These are phyloP conservation scores for Lactifluus volemus DNA, from an alignment of 768 basidiomycete species.

Conservation along the genomic window DNA sequence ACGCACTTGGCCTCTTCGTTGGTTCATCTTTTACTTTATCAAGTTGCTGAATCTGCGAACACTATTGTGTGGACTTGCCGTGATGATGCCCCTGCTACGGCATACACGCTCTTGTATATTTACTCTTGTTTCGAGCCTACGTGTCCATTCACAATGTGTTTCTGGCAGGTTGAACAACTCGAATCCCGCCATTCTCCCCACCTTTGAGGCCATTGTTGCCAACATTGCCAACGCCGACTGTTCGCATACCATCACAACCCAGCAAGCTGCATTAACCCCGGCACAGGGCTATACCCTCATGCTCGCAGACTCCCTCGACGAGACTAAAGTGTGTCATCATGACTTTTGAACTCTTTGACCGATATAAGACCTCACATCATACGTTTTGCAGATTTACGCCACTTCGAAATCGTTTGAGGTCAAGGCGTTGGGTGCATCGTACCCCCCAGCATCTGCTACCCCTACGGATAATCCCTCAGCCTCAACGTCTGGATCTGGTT, in stretches of 20 bases:
- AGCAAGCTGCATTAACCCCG: conserved; percentile 34
- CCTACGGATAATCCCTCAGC: conserved; percentile 23
- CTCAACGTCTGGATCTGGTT: neutral
- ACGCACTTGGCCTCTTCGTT: neutral
- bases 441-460: conserved; percentile 35
- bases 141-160: conserved; percentile 13
- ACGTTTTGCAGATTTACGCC: conserved; percentile 42
- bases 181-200: conserved; percentile 30
- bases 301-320: conserved; percentile 43
- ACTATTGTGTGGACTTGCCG: conserved; percentile 51
- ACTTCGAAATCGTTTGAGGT: conserved; percentile 50
- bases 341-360: neutral
- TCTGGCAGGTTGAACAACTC: conserved; percentile 37
- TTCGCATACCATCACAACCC: conserved; percentile 41
- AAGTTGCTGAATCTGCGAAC: conserved; percentile 52
- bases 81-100: conserved; percentile 27
- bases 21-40: neutral
- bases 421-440: conserved; percentile 45
- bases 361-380: neutral
- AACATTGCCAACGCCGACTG: conserved; percentile 49
- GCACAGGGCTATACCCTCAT: conserved; percentile 42
- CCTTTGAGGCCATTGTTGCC: conserved; percentile 41
- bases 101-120: conserved; percentile 26
- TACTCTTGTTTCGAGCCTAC: conserved; percentile 1
- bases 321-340: conserved; percentile 38